Conservation (phyloP, 2,329 filamentous ascomycete genomes). For the Microthyrium microscopicum region DNA sequence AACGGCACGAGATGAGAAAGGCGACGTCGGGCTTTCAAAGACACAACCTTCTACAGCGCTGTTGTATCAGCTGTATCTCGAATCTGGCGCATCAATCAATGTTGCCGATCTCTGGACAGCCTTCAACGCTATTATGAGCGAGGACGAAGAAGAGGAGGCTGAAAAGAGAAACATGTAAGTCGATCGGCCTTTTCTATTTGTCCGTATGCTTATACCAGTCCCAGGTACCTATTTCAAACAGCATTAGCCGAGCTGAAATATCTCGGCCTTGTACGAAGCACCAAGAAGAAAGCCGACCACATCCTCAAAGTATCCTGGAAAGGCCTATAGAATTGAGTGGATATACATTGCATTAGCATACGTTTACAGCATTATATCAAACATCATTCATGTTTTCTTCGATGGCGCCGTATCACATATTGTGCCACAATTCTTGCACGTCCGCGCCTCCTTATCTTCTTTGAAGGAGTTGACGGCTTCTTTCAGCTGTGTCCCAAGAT, state of each 20-base stretch:
- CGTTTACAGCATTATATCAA: background rate
- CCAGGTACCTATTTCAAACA: constrained; percentile 61
- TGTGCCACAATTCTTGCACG: constrained; percentile 58
- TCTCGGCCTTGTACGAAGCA: constrained; percentile 76
- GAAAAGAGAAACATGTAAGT: constrained; percentile 31
- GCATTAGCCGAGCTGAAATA: constrained; percentile 70
- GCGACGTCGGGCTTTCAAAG: constrained; percentile 20
- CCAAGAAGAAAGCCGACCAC: constrained; percentile 83
- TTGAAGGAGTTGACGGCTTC: constrained; percentile 72
- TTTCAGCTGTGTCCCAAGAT: constrained; percentile 91
- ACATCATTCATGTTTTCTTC: constrained; percentile 1
- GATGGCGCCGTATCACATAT: constrained; percentile 50
- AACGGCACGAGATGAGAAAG: constrained; percentile 17
- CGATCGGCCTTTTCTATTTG: background rate
- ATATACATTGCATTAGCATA: background rate
- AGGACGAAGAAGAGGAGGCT: constrained; percentile 28
- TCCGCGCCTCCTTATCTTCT: constrained; percentile 50
- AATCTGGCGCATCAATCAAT: constrained; percentile 62
- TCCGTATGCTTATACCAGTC: constrained; percentile 12
- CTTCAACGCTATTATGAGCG: constrained; percentile 47
- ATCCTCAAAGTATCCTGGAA: constrained; percentile 70
- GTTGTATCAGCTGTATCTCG: constrained; percentile 62
- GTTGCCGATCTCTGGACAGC: constrained; percentile 66
- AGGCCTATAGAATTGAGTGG: constrained; percentile 38
- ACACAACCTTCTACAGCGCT: constrained; percentile 51